These are phyloP conservation scores for Mycena rosella DNA, from an alignment of 768 basidiomycete genomes.

Conservation along the genomic window DNA sequence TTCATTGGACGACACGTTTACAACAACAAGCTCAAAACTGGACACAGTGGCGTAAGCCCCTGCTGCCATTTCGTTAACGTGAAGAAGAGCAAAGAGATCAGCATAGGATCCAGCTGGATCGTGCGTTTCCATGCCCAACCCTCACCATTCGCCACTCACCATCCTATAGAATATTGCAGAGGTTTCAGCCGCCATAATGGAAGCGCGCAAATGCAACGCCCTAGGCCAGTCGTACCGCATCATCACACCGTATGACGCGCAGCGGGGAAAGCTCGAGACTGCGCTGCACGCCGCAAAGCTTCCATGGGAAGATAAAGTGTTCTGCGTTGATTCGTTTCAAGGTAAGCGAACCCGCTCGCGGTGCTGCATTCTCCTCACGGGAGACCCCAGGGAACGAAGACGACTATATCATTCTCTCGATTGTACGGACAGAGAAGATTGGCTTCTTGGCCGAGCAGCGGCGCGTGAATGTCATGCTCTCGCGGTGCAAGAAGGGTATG, in stretches of 20 bases:
- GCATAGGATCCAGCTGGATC: too few species aligned
- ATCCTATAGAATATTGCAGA: constrained; percentile 66
- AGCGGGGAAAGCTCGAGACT: constrained; percentile 66
- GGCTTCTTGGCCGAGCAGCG: constrained; percentile 72
- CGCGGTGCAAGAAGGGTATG: constrained; percentile 78
- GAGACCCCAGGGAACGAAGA: constrained; percentile 80
- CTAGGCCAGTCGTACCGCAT: constrained; percentile 62
- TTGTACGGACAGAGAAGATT: constrained; percentile 71
- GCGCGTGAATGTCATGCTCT: constrained; percentile 83
- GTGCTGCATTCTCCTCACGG: too few species aligned
- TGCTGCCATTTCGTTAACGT: too few species aligned
- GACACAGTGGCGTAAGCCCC: too few species aligned
- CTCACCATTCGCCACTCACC: neutral
- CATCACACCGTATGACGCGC: constrained; percentile 83
- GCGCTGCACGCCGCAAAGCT: constrained; percentile 60
- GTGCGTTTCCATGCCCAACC: too few species aligned
- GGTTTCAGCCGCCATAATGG: constrained; percentile 54
- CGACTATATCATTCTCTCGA: constrained; percentile 77
- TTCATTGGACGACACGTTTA: too few species aligned
- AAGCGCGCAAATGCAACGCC: constrained; percentile 55
- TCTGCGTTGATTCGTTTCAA: constrained; percentile 86
- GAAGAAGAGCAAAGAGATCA: too few species aligned
- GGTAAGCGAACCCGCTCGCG: too few species aligned
- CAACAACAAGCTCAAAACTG: too few species aligned
- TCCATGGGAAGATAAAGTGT: constrained; percentile 70